phyloP scores from a whole-genome alignment of 2,329 filamentous ascomycete genomes.

The Arthrocladium fulminans region DNA sequence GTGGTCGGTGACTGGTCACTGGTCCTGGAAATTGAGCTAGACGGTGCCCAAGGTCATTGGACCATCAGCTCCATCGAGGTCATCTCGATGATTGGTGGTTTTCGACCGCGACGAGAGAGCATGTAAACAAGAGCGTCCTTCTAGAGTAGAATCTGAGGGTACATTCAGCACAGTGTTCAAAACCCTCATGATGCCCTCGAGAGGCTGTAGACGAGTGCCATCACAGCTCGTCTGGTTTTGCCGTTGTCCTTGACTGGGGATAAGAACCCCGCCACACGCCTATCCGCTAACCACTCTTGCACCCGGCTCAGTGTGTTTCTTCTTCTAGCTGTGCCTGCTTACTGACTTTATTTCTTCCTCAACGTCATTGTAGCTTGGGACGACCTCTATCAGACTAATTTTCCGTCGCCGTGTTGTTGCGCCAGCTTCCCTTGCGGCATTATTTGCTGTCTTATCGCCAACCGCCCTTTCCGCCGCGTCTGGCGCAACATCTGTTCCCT shows the following conservation, averaged over 20 bases:
- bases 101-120: conserved; percentile 1
- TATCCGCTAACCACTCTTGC: conserved; percentile 8
- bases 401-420: background rate
- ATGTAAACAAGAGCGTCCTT: conserved; percentile 9
- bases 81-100: conserved; percentile 7
- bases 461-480: conserved; percentile 1
- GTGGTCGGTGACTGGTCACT: conserved; percentile 6
- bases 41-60: conserved; percentile 8
- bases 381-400: background rate
- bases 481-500: conserved; percentile 1
- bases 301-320: background rate
- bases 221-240: background rate
- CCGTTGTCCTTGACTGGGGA: background rate
- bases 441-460: background rate
- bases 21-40: conserved; percentile 9
- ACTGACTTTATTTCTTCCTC: background rate
- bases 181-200: background rate
- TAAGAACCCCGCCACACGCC: conserved; percentile 2
- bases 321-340: background rate
- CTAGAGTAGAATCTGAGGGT: conserved; percentile 2
- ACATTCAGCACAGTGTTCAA: conserved; percentile 1
- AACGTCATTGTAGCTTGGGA: background rate
- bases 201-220: background rate
- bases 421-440: background rate
- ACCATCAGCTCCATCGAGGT: conserved; percentile 8